phyloP scores from a whole-genome alignment of 306 rosid species.

The Erythrophleum fordii region DNA sequence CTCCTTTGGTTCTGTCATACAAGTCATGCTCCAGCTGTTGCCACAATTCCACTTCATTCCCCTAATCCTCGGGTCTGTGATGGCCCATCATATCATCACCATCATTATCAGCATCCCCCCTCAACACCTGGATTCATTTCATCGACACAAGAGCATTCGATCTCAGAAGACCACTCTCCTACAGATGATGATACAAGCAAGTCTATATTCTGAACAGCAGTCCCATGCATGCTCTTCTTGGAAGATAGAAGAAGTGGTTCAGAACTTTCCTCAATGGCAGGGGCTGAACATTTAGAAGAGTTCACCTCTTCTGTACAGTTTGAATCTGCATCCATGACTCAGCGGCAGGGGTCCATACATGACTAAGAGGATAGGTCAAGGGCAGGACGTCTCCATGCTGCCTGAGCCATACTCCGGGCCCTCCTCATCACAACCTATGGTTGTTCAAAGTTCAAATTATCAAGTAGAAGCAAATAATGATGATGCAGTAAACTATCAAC shows the following conservation, averaged over 20 bases:
- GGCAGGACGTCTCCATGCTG: constrained; percentile 91
- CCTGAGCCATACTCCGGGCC: constrained; percentile 95
- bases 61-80: constrained; percentile 52
- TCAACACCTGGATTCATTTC: constrained; percentile 44
- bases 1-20: constrained; percentile 56
- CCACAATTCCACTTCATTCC: constrained; percentile 93
- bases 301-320: constrained; percentile 48
- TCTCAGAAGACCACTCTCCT: constrained; percentile 73
- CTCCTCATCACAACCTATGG: constrained; percentile 87
- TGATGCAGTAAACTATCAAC: neutral
- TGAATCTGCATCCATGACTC: constrained; percentile 49
- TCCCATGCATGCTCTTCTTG: constrained; percentile 43
- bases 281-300: constrained; percentile 43
- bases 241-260: constrained; percentile 61
- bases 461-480: constrained; percentile 1
- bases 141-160: constrained; percentile 52
- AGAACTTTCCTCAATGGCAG: constrained; percentile 43
- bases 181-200: constrained; percentile 65
- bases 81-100: constrained; percentile 46
- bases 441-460: constrained; percentile 32
- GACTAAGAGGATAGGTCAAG: constrained; percentile 84
- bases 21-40: constrained; percentile 89
- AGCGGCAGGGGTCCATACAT: constrained; percentile 89
- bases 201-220: constrained; percentile 50
- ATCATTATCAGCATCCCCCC: constrained; percentile 42